Conservation (phyloP, 768 basidiomycete species). For the Leccinum rimulosum region DNA sequence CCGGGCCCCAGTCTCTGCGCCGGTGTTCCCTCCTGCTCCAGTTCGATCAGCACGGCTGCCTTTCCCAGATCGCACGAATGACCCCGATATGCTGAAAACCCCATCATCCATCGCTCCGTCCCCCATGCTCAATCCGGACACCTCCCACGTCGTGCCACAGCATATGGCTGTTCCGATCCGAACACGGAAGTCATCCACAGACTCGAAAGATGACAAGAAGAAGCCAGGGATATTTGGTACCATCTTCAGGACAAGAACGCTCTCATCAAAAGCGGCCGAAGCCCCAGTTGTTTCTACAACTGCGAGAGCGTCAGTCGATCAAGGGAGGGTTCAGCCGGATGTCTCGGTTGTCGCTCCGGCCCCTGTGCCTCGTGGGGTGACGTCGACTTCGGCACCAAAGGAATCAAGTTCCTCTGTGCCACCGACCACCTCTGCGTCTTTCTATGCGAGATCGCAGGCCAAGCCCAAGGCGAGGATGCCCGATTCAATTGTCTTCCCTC, state of each 20-base stretch:
- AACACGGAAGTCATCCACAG: slow-evolving; percentile 26
- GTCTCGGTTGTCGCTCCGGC: not conserved
- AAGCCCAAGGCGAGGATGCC: slow-evolving; percentile 19
- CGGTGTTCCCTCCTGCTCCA: slow-evolving; percentile 32
- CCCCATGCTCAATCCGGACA: slow-evolving; percentile 41
- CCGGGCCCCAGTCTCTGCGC: slow-evolving; percentile 30
- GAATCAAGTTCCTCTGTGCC: slow-evolving; percentile 11
- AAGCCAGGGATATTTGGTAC: slow-evolving; percentile 29
- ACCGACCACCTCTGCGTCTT: slow-evolving; percentile 3
- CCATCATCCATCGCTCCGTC: slow-evolving; percentile 62
- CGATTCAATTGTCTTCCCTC: slow-evolving; percentile 29
- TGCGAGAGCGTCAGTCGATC: slow-evolving; percentile 20
- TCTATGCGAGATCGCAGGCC: slow-evolving; percentile 13
- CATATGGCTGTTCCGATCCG: slow-evolving; percentile 18
- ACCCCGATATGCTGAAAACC: slow-evolving; percentile 55
- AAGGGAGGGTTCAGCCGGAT: slow-evolving; percentile 16
- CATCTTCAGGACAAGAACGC: slow-evolving; percentile 32
- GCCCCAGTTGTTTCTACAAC: slow-evolving; percentile 21
- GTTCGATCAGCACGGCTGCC: slow-evolving; percentile 21
- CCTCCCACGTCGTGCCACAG: slow-evolving; percentile 5
- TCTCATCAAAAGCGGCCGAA: slow-evolving; percentile 30
- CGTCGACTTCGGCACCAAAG: slow-evolving; percentile 14
- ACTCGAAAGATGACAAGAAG: slow-evolving; percentile 35
- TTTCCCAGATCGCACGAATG: slow-evolving; percentile 37
- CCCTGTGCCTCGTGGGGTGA: slow-evolving; percentile 14